Evolutionary conservation across 2,329 filamentous ascomycete genomes (phyloP), one percentile per base, ranked within the genome.

Genomic region (Cordyceps javanica): DNA sequence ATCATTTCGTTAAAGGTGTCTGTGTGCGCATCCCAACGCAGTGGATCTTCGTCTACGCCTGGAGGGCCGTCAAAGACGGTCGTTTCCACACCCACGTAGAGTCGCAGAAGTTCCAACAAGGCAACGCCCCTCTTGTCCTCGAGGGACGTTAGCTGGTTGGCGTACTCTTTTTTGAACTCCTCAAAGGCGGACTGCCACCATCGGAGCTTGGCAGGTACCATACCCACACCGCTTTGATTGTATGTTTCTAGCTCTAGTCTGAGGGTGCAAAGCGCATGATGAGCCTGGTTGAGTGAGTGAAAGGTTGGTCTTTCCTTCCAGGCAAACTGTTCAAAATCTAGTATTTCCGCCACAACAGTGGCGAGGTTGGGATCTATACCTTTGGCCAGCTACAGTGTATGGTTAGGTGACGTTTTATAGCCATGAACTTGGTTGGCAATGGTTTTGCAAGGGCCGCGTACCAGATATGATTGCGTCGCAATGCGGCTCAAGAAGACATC

Each of bases 221-320:
- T 49, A 5, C 42, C 39, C 16, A 54, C 49, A 14, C 51, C 49
- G 13, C 19, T 19, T 26, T 51, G 49, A 10, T 59, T 44, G 36
- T 54, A 59, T 14, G 39, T 51, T 42, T 59, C 57, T 5, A 59
- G 49, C 26, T 59, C 57, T 6, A 59, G 41, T 19, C 57, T 32
- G 34, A 59, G 30, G 16, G n/a, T 39, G 36, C 42, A 55, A 7
- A 59, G 50, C 7, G 42, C 50, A 41, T 44, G 49, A 9, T 54
- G 49, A 19, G 36, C 57, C 25, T 54, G 41, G n/a, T 44, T 46
- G 25, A 55, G 53, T n/a, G 30, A 39, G n/a, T 55, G 53, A n/a
- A 55, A 55, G 16, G 32, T 38, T 36, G 53, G 53, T 32, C 25
- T 25, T 10, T 38, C 53, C 32, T 55, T 28, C 53, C 53, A 55